Evolutionary conservation across 257 asterid species (phyloP).

Genomic region (Nicotiana otophora): DNA sequence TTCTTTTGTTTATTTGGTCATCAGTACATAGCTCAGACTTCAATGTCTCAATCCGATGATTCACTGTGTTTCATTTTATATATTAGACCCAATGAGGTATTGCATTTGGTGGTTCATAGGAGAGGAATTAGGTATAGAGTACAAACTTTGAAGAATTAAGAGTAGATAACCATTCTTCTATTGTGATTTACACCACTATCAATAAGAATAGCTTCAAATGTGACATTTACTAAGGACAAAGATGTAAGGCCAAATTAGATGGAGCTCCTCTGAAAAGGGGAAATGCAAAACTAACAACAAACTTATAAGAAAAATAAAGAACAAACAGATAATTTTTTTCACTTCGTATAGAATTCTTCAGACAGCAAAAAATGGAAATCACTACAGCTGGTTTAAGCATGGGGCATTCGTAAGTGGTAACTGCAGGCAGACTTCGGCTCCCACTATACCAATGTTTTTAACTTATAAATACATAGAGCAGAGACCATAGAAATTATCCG

Average conservation of each 20-base stretch:
- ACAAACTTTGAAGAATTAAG: background rate
- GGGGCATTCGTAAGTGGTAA: background rate
- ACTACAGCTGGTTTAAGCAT: background rate
- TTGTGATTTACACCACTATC: background rate
- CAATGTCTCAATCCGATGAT: background rate
- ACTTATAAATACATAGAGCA: background rate
- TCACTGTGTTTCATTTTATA: background rate
- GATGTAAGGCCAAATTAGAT: background rate
- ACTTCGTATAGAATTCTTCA: background rate
- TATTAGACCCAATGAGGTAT: too few species aligned
- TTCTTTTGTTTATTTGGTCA: too few species aligned
- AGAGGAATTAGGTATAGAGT: background rate
- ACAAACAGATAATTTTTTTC: background rate
- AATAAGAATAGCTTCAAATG: background rate
- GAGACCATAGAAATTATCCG: background rate
- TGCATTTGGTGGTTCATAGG: background rate
- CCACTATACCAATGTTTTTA: background rate
- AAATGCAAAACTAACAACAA: background rate
- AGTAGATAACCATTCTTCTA: background rate
- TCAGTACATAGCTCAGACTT: too few species aligned
- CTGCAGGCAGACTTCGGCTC: background rate
- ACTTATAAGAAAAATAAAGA: background rate
- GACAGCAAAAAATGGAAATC: background rate
- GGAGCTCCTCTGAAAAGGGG: background rate
- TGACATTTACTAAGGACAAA: background rate